These are phyloP conservation scores for Lentinus brumalis DNA, from an alignment of 768 basidiomycete species.

Conservation along the genomic window DNA sequence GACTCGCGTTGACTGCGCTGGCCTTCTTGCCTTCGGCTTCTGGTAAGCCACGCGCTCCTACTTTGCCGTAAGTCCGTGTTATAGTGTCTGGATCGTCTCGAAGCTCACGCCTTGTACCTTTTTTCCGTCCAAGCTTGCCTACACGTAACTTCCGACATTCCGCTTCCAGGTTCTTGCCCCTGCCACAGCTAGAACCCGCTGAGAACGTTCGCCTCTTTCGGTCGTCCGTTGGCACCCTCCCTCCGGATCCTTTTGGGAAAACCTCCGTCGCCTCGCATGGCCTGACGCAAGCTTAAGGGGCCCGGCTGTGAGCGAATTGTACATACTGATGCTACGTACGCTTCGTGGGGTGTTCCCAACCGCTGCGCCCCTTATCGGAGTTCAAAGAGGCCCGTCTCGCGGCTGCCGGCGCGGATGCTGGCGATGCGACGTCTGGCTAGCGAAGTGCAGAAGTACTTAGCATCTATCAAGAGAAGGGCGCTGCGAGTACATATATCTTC, in stretches of 20 bases:
- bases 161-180: neutral
- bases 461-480: neutral
- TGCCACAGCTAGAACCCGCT: neutral
- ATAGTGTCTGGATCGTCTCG: neutral
- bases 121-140: neutral
- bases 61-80: neutral
- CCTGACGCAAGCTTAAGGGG: neutral
- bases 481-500: neutral
- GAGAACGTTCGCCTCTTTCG: neutral
- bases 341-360: neutral
- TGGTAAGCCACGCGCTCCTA: neutral
- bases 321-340: neutral
- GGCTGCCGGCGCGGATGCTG: neutral
- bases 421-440: neutral
- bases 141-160: neutral
- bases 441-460: neutral
- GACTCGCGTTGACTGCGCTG: neutral
- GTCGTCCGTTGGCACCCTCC: no score
- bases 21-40: neutral
- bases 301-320: neutral
- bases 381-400: neutral
- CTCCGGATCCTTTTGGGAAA: no score
- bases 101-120: neutral
- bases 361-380: conserved; percentile 2
- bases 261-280: neutral